Evolutionary conservation across 192 early-diverging fungal species (phyloP).

Genomic region (Dissophora ornata): DNA sequence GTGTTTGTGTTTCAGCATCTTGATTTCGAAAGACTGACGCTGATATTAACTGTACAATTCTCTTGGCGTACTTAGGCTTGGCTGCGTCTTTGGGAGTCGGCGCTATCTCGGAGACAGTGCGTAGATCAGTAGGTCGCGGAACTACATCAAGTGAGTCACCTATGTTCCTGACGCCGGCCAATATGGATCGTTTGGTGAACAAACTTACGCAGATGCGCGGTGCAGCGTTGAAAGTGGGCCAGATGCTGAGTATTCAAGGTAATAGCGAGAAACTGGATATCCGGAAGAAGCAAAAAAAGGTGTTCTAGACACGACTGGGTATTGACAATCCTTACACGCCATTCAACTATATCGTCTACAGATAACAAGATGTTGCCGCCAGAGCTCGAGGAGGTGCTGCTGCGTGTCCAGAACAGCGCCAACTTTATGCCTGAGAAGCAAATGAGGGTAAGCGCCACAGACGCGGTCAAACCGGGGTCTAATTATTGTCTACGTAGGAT

Average conservation of each 20-base stretch:
- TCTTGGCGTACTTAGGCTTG: slow-evolving; percentile 12
- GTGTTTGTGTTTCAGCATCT: not conserved
- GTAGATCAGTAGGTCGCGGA: slow-evolving; percentile 32
- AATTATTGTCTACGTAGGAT: no score
- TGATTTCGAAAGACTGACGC: no score
- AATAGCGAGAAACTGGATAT: no score
- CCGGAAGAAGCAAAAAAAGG: no score
- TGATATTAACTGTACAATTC: no score
- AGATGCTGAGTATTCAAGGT: slow-evolving; percentile 98
- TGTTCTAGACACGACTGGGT: no score
- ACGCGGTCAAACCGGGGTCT: no score
- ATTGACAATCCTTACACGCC: no score
- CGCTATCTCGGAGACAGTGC: slow-evolving; percentile 42
- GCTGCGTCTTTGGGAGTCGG: slow-evolving; percentile 28
- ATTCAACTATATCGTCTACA: no score
- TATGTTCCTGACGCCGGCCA: slow-evolving; percentile 75
- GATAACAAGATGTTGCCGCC: slow-evolving; percentile 78
- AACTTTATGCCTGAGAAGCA: slow-evolving; percentile 96
- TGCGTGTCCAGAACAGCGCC: slow-evolving; percentile 92
- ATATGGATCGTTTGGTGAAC: slow-evolving; percentile 87
- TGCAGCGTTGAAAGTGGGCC: slow-evolving; percentile 96
- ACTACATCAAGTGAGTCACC: slow-evolving; percentile 53
- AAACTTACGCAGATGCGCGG: slow-evolving; percentile 94
- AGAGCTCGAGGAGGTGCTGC: slow-evolving; percentile 83
- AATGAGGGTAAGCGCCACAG: slow-evolving; percentile 70